Evolutionary conservation across 2,329 filamentous ascomycete species (phyloP), one percentile per base, ranked within the genome.

Genomic region (Conoideocrella luteorostrata): DNA sequence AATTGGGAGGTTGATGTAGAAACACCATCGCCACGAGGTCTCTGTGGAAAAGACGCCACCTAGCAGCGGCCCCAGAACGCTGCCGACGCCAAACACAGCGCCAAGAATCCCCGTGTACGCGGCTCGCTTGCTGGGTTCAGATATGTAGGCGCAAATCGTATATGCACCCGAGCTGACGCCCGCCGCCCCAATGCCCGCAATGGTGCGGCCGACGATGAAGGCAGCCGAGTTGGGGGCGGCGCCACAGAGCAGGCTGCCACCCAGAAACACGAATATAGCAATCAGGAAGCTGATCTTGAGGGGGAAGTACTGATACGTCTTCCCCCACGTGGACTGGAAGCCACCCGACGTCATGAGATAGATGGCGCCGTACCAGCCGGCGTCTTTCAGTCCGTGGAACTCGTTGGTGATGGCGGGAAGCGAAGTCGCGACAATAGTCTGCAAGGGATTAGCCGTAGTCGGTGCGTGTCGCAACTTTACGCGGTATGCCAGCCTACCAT

Each of bases 361-460:
- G 33, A 72, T 72, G 13, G 73, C 68, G 2, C 74, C 76, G 50
- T 82, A 82, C 78, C 78, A 82, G 18, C 72, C 71, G 12, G 77
- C 69, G 47, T 78, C 71, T 26, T 68, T 65, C n/a, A 78, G 65
- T 38, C 70, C 65, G 45, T 72, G 63, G 60, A 75, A 74, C 32
- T 74, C 67, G 50, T 68, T 68, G 2, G 75, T 77, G 53, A 78
- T 77, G 47, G 71, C 72, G 9, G 75, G 75, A 32, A 78, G 76
- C 7, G 74, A 74, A 0, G 74, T 77, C 4, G 72, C 72, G 15
- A 78, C 69, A 44, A 78, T 78, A 12, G 73, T 77, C 69, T 73
- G n/a, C n/a, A 34, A n/a, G n/a, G n/a, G n/a, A n/a, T n/a, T n/a
- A n/a, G n/a, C n/a, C 29, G 9, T 15, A n/a, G n/a, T n/a, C n/a